Base-by-base conservation (phyloP, 1,284 basidiomycete genomes). In the Nidula niveotomentosa region DNA sequence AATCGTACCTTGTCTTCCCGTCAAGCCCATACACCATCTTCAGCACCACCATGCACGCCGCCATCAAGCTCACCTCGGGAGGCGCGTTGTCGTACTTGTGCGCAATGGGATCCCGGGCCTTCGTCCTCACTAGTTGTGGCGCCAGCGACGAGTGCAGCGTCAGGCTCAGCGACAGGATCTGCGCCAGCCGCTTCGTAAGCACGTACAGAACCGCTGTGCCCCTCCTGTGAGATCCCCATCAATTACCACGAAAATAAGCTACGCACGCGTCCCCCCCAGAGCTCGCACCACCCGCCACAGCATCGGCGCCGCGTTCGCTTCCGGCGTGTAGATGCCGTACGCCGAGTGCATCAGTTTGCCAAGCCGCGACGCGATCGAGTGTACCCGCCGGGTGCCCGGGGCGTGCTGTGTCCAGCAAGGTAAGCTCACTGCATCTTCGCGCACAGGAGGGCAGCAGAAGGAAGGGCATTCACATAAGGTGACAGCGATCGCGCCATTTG, bases 21-120 rank as follows among this genome's bases (percentile, higher is more conserved):
- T 94, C 92, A 34, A 95, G 67, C 1, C 93, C 93, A 63, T 95
- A 94, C 8, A 87, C 80, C 74, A 95, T 76, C 71, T 94, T 95
- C 66, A 94, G 76, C 34, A 88, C 83, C 3, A 94, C 76, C 13
- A 94, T 76, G 52, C 83, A 80, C 6, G 78, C 78, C 0, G 84
- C 85, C 48, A 85, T 72, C 18, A 96, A 72, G 5, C 84, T 79
- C 30, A 93, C 75, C 67, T 96, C 94, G n/a, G 90, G 84, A 8
- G 93, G 85, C 17, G 84, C 77, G 62, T 80, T 81, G 66, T 90
- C 87, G 54, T 76, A 73, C 54, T 76, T 78, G 65, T 85, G 82
- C 39, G 69, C 67, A 41, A 71, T 71, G 13, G 76, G 73, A 58
- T 83, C 81, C n/a, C 65, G 62, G 36, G 63, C 61, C 55, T 70